Evolutionary conservation across 331 rosid species (phyloP), one percentile per base, ranked within the genome.

Genomic region (Acacia concinna): DNA sequence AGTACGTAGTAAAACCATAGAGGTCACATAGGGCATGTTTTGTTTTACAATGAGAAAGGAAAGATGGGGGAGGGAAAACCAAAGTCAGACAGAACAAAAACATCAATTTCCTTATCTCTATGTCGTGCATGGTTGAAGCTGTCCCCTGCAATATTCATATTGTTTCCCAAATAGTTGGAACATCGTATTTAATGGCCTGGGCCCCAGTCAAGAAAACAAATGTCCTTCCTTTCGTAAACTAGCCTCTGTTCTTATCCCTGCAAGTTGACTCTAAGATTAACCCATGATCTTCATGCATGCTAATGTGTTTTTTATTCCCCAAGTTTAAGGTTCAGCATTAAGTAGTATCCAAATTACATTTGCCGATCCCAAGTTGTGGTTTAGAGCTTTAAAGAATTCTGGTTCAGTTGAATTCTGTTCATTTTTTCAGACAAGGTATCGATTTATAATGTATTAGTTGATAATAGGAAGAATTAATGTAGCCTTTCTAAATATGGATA

Each of bases 111-210:
- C 80, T 57, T 41, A 76, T n/a, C 32, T 46, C 78, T 18, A 49
- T 72, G 86, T 83, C 85, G 43, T 80, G 64, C 76, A 68, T 64
- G 67, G 57, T 83, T 80, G 89, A 75, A 80, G 69, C 56, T 83
- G 74, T 83, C 71, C 40, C 78, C 51, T 84, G 78, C 76, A 75
- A 77, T 83, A 71, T 80, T 82, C 77, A 75, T 60, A 17, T 72
- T 78, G 70, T 82, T 86, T 78, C 86, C 94, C 41, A 70, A 86
- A 72, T 81, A 3, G 86, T 86, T 51, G 84, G 85, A 85, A 81
- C 86, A 68, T 30, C 28, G 65, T 79, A 78, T 71, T 79, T 38
- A 81, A 76, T 52, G 31, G 46, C 40, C 8, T 76, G 79, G 87
- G 79, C 32, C 85, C 81, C 87, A 38, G 1, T 37, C 30, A 77